phyloP scores from a whole-genome alignment of 176 grass and related monocot species.

The Saccharum spontaneum region DNA sequence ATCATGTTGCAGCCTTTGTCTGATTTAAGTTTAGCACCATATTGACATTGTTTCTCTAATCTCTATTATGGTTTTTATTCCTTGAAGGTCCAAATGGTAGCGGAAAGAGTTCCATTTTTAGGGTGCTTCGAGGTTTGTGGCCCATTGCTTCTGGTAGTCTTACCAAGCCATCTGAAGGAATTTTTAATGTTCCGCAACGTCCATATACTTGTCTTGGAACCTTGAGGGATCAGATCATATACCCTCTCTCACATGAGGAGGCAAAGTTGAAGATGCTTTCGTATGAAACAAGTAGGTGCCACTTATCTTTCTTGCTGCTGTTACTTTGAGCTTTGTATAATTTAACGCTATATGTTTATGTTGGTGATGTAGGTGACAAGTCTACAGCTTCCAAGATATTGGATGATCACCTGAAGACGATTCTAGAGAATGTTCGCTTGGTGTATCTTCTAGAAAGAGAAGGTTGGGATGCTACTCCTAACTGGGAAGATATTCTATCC shows the following conservation, averaged over 20 bases:
- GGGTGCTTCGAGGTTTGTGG: conserved; percentile 87
- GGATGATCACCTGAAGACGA: conserved; percentile 78
- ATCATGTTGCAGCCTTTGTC: not conserved
- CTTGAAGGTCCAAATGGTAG: conserved; percentile 93
- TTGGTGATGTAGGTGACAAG: conserved; percentile 49
- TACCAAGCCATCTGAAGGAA: conserved; percentile 58
- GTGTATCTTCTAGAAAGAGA: conserved; percentile 97
- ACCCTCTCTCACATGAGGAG: conserved; percentile 84
- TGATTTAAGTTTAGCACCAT: not conserved
- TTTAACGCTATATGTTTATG: not conserved
- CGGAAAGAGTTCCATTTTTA: conserved; percentile 98
- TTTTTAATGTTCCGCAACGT: conserved; percentile 88
- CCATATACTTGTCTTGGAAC: conserved; percentile 96
- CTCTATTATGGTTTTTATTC: conserved; percentile 17
- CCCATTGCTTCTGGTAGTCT: conserved; percentile 77
- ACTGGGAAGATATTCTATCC: conserved; percentile 95
- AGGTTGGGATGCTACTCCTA: conserved; percentile 94
- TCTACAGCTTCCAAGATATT: conserved; percentile 40
- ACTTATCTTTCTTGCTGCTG: not conserved
- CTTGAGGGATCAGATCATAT: conserved; percentile 94
- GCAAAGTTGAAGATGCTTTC: conserved; percentile 67
- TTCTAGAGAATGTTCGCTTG: conserved; percentile 86
- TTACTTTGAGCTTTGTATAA: not conserved
- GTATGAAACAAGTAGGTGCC: conserved; percentile 46
- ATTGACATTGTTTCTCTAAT: conserved; percentile 34